Percentiles rank a stretch among this genome's conserved stretches.
These are phyloP conservation scores for Ustilago nuda DNA, from an alignment of 1,284 basidiomycete genomes.

Conservation along the genomic window DNA sequence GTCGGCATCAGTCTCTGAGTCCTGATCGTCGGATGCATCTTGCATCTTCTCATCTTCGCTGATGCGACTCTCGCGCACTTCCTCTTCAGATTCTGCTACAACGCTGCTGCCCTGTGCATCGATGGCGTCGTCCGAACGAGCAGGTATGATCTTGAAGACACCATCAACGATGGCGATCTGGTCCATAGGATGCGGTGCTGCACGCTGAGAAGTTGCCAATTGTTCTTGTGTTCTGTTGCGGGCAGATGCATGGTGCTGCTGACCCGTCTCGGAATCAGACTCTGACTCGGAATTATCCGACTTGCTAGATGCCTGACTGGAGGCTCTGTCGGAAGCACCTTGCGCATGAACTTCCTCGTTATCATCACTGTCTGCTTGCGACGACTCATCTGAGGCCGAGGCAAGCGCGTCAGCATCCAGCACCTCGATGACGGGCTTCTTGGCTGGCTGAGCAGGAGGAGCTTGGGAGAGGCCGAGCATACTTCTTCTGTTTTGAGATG, in stretches of 20 bases:
- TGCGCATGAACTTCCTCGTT: background rate
- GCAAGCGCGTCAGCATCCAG: conserved; percentile 4
- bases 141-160: conserved; percentile 31
- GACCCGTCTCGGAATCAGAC: conserved; percentile 2
- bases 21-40: background rate
- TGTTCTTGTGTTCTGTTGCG: background rate
- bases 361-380: background rate
- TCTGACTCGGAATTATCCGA: conserved; percentile 15
- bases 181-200: conserved; percentile 27
- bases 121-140: conserved; percentile 1
- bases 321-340: conserved; percentile 8
- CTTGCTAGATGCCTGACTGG: conserved; percentile 9
- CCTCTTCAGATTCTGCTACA: background rate
- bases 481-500: conserved; percentile 12
- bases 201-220: background rate
- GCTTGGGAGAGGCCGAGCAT: conserved; percentile 26
- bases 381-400: background rate
- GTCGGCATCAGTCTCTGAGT: conserved; percentile 7
- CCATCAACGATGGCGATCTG: conserved; percentile 43
- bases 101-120: conserved; percentile 5
- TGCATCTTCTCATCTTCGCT: conserved; percentile 10
- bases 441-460: conserved; percentile 9
- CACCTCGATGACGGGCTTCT: conserved; percentile 36
- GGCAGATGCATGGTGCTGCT: background rate
- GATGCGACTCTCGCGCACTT: background rate